Conservation (phyloP, 768 basidiomycete species). For the Mycena latifolia region DNA sequence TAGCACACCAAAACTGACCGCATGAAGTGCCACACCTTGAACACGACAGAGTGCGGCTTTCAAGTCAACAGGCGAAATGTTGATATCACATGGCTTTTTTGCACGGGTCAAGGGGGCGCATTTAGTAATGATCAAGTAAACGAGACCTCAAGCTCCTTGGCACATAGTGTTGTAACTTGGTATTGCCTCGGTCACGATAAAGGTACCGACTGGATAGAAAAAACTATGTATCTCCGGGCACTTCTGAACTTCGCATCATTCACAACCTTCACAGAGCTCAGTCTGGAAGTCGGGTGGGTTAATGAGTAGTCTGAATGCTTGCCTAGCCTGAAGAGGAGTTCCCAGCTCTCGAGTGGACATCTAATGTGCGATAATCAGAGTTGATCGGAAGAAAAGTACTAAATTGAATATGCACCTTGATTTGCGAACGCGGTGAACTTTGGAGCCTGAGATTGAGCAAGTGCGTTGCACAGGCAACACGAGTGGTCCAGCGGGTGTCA, state of each 20-base stretch:
- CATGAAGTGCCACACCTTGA: slow-evolving; percentile 21
- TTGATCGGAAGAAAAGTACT: slow-evolving; percentile 24
- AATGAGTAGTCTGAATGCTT: slow-evolving; percentile 22
- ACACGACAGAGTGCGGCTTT: slow-evolving; percentile 18
- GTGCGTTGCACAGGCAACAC: slow-evolving; percentile 18
- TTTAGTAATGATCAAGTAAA: slow-evolving; percentile 17
- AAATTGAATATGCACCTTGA: slow-evolving; percentile 23
- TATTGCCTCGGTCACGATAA: slow-evolving; percentile 18
- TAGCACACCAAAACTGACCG: slow-evolving; percentile 20
- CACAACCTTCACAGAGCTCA: slow-evolving; percentile 24
- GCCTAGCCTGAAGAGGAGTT: slow-evolving; percentile 18
- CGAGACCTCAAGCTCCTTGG: slow-evolving; percentile 18
- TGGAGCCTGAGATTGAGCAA: slow-evolving; percentile 23
- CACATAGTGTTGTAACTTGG: slow-evolving; percentile 20
- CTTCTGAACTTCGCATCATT: slow-evolving; percentile 22
- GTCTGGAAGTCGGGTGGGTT: slow-evolving; percentile 20
- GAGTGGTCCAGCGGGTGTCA: slow-evolving; percentile 22
- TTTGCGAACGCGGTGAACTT: slow-evolving; percentile 19
- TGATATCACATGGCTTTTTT: slow-evolving; percentile 23
- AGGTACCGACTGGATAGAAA: slow-evolving; percentile 16
- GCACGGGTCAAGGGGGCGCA: slow-evolving; percentile 22
- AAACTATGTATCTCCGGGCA: slow-evolving; percentile 22
- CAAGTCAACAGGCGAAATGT: slow-evolving; percentile 22
- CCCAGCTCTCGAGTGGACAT: slow-evolving; percentile 23
- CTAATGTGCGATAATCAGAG: slow-evolving; percentile 24